Percentiles rank a stretch among this genome's conserved stretches.
Evolutionary conservation across 306 rosid species (phyloP).

Genomic region (Arachis hypogaea): DNA sequence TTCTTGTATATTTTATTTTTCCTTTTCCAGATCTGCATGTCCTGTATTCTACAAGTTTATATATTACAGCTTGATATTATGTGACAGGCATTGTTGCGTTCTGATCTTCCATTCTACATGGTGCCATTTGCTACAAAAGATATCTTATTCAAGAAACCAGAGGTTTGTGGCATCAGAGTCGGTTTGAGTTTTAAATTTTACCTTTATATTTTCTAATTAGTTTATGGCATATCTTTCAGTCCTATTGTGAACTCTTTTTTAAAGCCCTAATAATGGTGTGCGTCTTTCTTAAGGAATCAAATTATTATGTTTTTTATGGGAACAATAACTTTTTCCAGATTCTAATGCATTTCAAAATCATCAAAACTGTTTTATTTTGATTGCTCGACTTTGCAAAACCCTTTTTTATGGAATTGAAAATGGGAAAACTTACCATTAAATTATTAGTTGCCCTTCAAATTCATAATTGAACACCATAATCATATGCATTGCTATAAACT

Average conservation of each 20-base stretch:
- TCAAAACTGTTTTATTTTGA: neutral
- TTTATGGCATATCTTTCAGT: conserved; percentile 25
- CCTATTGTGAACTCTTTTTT: conserved; percentile 6
- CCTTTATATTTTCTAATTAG: conserved; percentile 14
- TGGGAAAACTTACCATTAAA: conserved; percentile 1
- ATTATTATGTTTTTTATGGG: no score
- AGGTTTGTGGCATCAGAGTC: conserved; percentile 61
- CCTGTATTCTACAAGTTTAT: conserved; percentile 25
- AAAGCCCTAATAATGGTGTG: conserved; percentile 10
- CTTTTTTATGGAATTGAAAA: neutral
- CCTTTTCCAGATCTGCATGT: neutral
- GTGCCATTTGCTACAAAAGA: conserved; percentile 73
- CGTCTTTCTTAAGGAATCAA: no score
- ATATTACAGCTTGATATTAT: conserved; percentile 34
- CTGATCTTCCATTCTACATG: conserved; percentile 93
- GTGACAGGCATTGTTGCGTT: conserved; percentile 82
- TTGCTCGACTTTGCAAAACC: no score
- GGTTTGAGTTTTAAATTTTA: conserved; percentile 23
- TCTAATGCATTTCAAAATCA: neutral
- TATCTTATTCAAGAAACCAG: conserved; percentile 72
- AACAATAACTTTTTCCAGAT: no score
- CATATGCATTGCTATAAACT: conserved; percentile 1
- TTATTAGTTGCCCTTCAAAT: conserved; percentile 13
- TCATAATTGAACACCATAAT: neutral
- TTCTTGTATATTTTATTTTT: neutral